phyloP scores from a whole-genome alignment of 352 stramenopile genomes.

The Pythium phragmitis region DNA sequence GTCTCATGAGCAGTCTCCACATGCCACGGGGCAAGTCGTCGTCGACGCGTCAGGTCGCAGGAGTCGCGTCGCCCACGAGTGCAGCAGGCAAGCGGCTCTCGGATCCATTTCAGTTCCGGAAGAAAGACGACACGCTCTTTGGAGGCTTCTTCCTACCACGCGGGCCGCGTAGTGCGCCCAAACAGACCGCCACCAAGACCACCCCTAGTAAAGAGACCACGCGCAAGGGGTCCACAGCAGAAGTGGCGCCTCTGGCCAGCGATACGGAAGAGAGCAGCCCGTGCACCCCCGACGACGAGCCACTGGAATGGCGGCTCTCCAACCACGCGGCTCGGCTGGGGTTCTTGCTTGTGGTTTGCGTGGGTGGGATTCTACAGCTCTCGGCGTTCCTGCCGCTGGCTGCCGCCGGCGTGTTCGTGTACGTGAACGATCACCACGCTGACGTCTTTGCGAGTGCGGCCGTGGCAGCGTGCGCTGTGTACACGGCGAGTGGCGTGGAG shows the following conservation, averaged over 20 bases:
- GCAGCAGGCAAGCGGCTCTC: conserved; percentile 18
- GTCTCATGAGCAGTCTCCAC: conserved; percentile 28
- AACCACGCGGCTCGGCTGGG: conserved; percentile 23
- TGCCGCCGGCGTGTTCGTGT: conserved; percentile 37
- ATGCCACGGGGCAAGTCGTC: conserved; percentile 23
- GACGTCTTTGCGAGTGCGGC: conserved; percentile 36
- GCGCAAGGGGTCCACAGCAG: not conserved
- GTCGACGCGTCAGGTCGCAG: conserved; percentile 14
- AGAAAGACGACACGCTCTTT: conserved; percentile 25
- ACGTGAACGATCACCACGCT: conserved; percentile 30
- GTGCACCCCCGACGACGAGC: not conserved
- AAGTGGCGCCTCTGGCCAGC: not conserved
- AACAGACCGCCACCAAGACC: not conserved
- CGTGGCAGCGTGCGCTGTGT: conserved; percentile 36
- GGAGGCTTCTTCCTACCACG: conserved; percentile 17
- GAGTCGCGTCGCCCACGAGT: not conserved
- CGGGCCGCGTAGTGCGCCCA: conserved; percentile 5
- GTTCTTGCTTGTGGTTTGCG: conserved; percentile 35
- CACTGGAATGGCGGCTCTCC: conserved; percentile 17
- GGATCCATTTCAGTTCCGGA: conserved; percentile 25
- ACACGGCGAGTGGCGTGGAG: conserved; percentile 37
- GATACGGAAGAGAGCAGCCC: not conserved
- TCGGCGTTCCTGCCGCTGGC: conserved; percentile 69
- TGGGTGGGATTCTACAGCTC: conserved; percentile 32
- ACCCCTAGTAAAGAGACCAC: not conserved